Conservation (phyloP, 139 green algal species). For the Micractinium conductrix region DNA sequence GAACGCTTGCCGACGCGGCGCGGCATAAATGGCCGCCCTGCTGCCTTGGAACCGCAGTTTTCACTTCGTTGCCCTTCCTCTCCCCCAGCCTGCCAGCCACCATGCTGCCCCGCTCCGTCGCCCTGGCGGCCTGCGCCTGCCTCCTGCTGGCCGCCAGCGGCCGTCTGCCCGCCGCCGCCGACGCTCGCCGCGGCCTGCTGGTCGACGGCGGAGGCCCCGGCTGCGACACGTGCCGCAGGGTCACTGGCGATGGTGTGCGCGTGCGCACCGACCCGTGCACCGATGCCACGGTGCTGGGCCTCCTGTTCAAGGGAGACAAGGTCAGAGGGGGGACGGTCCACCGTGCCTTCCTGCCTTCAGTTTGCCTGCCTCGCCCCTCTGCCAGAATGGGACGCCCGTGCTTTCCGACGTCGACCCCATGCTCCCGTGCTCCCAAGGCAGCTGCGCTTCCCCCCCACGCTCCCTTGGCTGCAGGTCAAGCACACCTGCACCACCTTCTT, state of each 20-base stretch:
- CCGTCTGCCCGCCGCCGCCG: too few relatives aligned
- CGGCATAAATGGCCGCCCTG: too few relatives aligned
- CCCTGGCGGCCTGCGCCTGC: not conserved
- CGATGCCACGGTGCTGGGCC: not conserved
- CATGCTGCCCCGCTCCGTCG: not conserved
- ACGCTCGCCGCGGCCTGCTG: not conserved
- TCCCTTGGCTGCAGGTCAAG: not conserved
- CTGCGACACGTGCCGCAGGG: not conserved
- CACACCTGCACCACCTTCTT: not conserved
- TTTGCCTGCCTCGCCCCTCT: too few relatives aligned
- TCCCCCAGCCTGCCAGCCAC: too few relatives aligned
- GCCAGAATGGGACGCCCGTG: too few relatives aligned
- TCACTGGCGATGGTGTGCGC: not conserved
- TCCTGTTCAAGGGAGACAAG: conserved; percentile 1
- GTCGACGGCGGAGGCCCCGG: not conserved
- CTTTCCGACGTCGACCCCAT: too few relatives aligned
- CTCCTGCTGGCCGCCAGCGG: not conserved
- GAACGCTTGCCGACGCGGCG: too few relatives aligned
- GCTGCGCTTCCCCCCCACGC: not conserved
- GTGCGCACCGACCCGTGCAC: not conserved
- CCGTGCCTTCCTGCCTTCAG: too few relatives aligned
- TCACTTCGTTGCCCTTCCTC: too few relatives aligned
- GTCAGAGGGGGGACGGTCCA: too few relatives aligned
- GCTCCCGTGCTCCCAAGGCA: too few relatives aligned
- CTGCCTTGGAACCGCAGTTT: too few relatives aligned